These are phyloP conservation scores for Mucor plumbeus DNA, from an alignment of 371 early-diverging fungal genomes.

Conservation along the genomic window DNA sequence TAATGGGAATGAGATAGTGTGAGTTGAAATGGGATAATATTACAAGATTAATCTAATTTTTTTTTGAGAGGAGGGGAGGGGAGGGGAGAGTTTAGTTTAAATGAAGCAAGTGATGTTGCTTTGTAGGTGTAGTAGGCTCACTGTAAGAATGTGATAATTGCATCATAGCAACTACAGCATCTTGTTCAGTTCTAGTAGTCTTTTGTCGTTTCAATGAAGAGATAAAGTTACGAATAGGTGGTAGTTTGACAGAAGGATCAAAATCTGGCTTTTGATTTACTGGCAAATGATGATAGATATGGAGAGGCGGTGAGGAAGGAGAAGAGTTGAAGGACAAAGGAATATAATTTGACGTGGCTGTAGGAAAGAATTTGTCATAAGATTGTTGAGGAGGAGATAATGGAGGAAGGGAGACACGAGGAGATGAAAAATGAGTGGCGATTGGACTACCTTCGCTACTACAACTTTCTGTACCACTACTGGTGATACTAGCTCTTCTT, in stretches of 20 bases:
- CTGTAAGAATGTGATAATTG: constrained; percentile 32
- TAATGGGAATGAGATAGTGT: neutral
- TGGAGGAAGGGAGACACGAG: constrained; percentile 14
- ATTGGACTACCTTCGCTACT: constrained; percentile 22
- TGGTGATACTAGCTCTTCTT: constrained; percentile 35
- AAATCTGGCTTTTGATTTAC: neutral
- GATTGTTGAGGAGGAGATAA: constrained; percentile 30
- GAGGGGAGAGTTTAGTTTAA: neutral
- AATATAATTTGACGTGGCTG: neutral
- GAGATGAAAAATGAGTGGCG: constrained; percentile 1
- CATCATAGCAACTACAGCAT: constrained; percentile 49
- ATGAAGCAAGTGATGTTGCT: constrained; percentile 26
- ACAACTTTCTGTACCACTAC: constrained; percentile 34
- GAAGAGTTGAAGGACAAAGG: neutral
- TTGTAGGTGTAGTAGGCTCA: neutral
- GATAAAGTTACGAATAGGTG: constrained; percentile 17
- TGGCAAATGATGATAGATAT: neutral
- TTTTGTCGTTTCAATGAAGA: constrained; percentile 12
- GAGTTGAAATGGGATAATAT: constrained; percentile 7
- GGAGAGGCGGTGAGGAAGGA: constrained; percentile 2
- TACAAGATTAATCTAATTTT: constrained; percentile 12
- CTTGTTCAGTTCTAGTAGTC: constrained; percentile 25
- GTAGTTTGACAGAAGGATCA: constrained; percentile 16
- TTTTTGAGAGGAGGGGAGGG: neutral
- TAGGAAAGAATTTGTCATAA: constrained; percentile 11